A percentile compares a stretch with the other conserved stretches of the same genome.
These are phyloP conservation scores for Brasenia schreberi DNA, from an alignment of 164 flowering plant species.

Conservation along the genomic window DNA sequence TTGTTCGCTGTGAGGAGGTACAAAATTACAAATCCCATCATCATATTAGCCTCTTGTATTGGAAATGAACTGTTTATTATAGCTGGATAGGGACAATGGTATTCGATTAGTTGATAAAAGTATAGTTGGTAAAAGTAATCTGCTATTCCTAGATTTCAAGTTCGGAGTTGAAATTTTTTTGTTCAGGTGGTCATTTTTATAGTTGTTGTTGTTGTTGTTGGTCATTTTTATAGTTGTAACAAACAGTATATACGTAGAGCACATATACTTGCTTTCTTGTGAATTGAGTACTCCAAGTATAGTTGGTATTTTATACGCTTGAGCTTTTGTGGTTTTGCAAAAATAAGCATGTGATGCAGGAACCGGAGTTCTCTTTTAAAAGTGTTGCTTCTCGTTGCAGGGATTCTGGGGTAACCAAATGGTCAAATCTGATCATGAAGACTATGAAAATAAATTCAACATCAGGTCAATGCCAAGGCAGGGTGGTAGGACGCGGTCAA, in stretches of 20 bases:
- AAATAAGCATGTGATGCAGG: not conserved
- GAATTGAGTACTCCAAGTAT: not conserved
- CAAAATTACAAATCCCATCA: not conserved
- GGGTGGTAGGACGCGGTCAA: not conserved
- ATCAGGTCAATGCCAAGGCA: not conserved
- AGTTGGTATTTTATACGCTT: not conserved
- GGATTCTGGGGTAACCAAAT: not conserved
- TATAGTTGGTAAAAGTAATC: not conserved
- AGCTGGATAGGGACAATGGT: not conserved
- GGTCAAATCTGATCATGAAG: not conserved
- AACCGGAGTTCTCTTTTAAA: not conserved
- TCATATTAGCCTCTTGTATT: not conserved
- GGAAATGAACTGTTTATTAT: not conserved
- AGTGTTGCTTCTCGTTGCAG: not conserved
- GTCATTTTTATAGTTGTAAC: not conserved
- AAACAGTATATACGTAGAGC: not conserved
- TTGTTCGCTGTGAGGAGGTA: not conserved
- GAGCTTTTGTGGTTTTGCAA: not conserved
- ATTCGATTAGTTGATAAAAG: not conserved
- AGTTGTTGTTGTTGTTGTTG: too few relatives aligned
- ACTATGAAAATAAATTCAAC: not conserved
- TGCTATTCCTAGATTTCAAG: not conserved
- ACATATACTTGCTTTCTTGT: not conserved
- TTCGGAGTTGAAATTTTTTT: not conserved
- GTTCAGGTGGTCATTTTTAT: too few relatives aligned